Evolutionary conservation across 208 protist genomes (phyloP).

Genomic region (Trypanosoma avium): DNA sequence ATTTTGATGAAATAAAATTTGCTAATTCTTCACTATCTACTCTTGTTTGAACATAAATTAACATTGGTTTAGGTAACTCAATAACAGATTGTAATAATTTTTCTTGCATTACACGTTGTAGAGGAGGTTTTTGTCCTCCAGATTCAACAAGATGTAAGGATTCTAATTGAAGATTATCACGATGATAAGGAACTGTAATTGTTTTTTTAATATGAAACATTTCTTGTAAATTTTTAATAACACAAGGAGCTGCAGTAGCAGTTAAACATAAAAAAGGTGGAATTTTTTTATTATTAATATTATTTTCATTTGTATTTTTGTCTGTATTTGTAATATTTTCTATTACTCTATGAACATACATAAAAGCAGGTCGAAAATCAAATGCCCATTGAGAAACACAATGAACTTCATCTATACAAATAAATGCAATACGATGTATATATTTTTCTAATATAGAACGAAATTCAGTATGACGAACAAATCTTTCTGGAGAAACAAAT

Average conservation of each 20-base stretch:
- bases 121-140: constrained; percentile 25
- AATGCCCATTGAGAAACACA: constrained; percentile 96
- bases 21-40: constrained; percentile 77
- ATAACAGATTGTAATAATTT: constrained; percentile 59
- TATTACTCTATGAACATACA: constrained; percentile 75
- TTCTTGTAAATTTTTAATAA: constrained; percentile 74
- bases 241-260: constrained; percentile 72
- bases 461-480: constrained; percentile 53
- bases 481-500: constrained; percentile 80
- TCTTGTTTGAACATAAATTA: constrained; percentile 86
- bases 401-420: constrained; percentile 96
- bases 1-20: constrained; percentile 43
- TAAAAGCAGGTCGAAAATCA: constrained; percentile 92
- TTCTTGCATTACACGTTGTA: constrained; percentile 48
- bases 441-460: constrained; percentile 43
- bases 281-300: neutral
- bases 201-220: constrained; percentile 68
- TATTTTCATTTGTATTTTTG: neutral
- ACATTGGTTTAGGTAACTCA: constrained; percentile 79
- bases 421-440: constrained; percentile 62
- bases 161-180: constrained; percentile 66
- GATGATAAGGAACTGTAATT: constrained; percentile 38
- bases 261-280: constrained; percentile 81
- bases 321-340: neutral
- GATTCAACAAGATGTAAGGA: constrained; percentile 25